Conservation (phyloP, 2,329 filamentous ascomycete genomes). For the Botrytis byssoidea region DNA sequence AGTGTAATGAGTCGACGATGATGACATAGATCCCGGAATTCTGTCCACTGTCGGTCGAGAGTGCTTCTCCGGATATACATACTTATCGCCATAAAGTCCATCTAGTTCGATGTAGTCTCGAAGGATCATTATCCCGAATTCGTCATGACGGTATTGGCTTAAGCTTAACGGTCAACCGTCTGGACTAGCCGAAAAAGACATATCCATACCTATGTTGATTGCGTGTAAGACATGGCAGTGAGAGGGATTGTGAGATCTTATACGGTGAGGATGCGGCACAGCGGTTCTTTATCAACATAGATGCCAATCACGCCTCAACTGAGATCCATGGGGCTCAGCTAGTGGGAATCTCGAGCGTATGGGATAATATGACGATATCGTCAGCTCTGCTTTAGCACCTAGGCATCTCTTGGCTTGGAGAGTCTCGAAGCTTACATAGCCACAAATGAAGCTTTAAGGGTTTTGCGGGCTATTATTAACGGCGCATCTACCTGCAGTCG, state of each 20-base stretch:
- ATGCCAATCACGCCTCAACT: neutral
- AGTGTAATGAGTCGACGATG: neutral
- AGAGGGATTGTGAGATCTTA: neutral
- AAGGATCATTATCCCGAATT: neutral
- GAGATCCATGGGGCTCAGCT: neutral
- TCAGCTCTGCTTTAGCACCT: neutral
- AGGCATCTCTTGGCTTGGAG: neutral
- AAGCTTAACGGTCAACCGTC: neutral
- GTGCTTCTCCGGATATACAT: neutral
- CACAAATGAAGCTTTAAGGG: neutral
- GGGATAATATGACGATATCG: conserved; percentile 2
- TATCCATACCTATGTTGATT: neutral
- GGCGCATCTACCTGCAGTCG: neutral
- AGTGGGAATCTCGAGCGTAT: neutral
- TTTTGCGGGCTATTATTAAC: neutral
- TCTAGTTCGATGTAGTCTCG: neutral
- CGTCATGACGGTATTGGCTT: neutral
- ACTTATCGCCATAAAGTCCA: neutral
- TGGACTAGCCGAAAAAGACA: neutral
- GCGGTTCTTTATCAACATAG: neutral
- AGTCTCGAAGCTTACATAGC: neutral
- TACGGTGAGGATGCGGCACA: neutral
- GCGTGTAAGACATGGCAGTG: neutral
- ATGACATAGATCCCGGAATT: neutral
- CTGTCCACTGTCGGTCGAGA: neutral